These are phyloP conservation scores for Clausena lansium DNA, from an alignment of 345 rosid genomes.

Conservation along the genomic window DNA sequence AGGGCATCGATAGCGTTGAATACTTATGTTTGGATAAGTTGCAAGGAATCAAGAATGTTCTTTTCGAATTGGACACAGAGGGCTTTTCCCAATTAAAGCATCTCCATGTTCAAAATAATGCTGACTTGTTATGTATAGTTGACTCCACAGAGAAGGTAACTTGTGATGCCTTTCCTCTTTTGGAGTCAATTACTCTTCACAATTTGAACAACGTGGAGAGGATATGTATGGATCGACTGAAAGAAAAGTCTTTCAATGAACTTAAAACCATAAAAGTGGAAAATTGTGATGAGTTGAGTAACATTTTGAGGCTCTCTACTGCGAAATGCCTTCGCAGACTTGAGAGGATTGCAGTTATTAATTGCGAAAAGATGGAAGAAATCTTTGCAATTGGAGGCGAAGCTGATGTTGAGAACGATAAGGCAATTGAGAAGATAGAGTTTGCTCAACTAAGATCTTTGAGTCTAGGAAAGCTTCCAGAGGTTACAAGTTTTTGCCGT, in stretches of 20 bases:
- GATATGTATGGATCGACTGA: no score
- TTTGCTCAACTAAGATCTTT: neutral
- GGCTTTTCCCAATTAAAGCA: neutral
- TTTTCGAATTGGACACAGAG: no score
- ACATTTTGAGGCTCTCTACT: slow-evolving; percentile 13
- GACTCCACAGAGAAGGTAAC: neutral
- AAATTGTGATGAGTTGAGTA: neutral
- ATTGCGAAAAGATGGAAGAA: no score
- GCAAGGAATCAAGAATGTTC: no score
- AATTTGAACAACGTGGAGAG: neutral
- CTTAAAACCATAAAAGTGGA: neutral
- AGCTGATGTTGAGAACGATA: neutral
- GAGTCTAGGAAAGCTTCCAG: neutral
- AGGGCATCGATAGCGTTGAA: neutral
- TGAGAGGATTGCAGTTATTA: no score
- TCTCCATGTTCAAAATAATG: neutral
- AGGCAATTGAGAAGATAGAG: neutral
- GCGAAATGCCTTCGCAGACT: slow-evolving; percentile 2
- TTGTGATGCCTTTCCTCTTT: slow-evolving; percentile 1
- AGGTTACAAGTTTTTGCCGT: neutral
- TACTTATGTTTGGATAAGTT: no score
- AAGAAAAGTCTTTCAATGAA: no score
- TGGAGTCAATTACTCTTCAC: slow-evolving; percentile 13
- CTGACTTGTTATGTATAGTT: neutral
- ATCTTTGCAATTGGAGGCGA: no score